phyloP scores from a whole-genome alignment of 306 rosid genomes.

The Cicer cuneatum region DNA sequence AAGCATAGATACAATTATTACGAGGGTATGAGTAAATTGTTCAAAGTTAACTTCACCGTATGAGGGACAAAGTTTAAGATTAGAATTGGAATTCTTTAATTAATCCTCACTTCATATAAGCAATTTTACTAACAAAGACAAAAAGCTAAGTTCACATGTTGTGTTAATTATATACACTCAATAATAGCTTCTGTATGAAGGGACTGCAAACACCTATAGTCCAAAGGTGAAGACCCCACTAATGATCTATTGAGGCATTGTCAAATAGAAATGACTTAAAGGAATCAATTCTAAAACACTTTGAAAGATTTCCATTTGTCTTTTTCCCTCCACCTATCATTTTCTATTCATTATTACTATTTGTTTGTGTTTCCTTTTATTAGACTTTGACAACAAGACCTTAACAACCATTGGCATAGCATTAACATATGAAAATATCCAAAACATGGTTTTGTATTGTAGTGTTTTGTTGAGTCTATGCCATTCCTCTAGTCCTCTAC shows the following conservation, averaged over 20 bases:
- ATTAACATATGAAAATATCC: conserved; percentile 27
- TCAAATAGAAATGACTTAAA: conserved; percentile 39
- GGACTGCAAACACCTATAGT: conserved; percentile 24
- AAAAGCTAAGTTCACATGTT: no score
- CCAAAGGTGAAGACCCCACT: conserved; percentile 28
- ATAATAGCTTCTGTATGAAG: background rate
- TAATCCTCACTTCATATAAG: no score
- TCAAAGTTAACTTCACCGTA: no score
- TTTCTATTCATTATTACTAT: background rate
- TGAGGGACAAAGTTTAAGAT: no score
- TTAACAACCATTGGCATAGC: conserved; percentile 35
- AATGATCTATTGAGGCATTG: conserved; percentile 16
- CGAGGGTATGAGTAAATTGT: no score
- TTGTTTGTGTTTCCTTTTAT: background rate
- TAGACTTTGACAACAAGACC: background rate
- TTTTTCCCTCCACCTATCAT: conserved; percentile 30
- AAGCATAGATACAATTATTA: no score
- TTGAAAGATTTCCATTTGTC: conserved; percentile 27
- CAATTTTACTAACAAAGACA: no score
- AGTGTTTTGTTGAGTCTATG: conserved; percentile 18
- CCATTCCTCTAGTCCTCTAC: background rate
- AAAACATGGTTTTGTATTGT: conserved; percentile 32
- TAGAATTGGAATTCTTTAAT: no score
- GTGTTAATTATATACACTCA: background rate
- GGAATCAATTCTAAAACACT: conserved; percentile 44